These are phyloP conservation scores for Pseudocercospora eumusae DNA, from an alignment of 2,329 filamentous ascomycete genomes.

Conservation along the genomic window DNA sequence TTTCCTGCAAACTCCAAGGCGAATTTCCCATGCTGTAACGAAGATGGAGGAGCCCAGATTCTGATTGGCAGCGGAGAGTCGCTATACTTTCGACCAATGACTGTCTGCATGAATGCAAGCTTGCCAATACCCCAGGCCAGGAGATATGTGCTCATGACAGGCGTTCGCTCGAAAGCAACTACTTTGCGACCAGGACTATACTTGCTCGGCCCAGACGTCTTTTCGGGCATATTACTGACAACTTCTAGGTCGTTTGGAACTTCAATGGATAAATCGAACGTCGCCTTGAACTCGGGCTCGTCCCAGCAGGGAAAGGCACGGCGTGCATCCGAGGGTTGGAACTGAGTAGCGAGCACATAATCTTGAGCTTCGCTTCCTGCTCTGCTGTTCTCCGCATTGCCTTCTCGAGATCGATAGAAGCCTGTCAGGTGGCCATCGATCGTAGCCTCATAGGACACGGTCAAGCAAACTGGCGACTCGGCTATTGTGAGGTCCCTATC, in stretches of 20 bases:
- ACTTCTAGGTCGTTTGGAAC: constrained; percentile 85
- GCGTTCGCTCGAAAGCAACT: constrained; percentile 79
- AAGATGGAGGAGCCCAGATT: constrained; percentile 92
- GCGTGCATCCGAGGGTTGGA: constrained; percentile 93
- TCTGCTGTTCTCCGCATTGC: constrained; percentile 76
- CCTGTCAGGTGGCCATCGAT: constrained; percentile 94
- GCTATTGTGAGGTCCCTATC: background rate
- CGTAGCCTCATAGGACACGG: constrained; percentile 72
- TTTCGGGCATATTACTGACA: constrained; percentile 93
- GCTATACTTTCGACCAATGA: constrained; percentile 85
- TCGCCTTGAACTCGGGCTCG: constrained; percentile 94
- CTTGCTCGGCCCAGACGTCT: constrained; percentile 68
- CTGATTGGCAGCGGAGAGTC: constrained; percentile 91
- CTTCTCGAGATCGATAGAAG: constrained; percentile 86
- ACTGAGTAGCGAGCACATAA: constrained; percentile 85
- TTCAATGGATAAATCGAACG: constrained; percentile 91
- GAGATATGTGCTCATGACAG: constrained; percentile 86
- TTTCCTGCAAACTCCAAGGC: constrained; percentile 89
- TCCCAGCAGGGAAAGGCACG: constrained; percentile 97
- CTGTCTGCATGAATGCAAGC: constrained; percentile 93
- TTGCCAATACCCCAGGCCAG: constrained; percentile 94
- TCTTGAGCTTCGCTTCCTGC: constrained; percentile 76
- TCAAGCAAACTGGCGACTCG: constrained; percentile 58
- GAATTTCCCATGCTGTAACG: constrained; percentile 87
- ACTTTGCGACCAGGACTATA: constrained; percentile 54